Base-by-base conservation (phyloP, 257 asterid species). In the Solanum tarijense region DNA sequence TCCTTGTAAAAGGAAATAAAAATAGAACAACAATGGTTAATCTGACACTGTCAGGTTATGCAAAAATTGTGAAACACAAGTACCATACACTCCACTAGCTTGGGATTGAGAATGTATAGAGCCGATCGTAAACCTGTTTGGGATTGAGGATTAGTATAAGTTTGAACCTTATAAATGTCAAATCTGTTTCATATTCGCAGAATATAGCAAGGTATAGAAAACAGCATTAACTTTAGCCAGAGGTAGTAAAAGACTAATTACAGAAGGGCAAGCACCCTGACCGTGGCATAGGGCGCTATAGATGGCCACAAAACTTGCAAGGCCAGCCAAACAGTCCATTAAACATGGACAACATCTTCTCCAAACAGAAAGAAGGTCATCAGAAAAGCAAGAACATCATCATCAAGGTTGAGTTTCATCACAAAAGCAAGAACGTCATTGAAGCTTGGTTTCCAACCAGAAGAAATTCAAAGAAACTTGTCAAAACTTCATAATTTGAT, bases 391-490 rank as follows among this genome's bases (percentile, higher is more conserved):
- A 38, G 83, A 43, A 87, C 71, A 62, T 13, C 18, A 27, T 71
- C 29, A 9, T 35, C 48, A 87, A 41, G 46, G 21, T 21, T 27
- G 29, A 29, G 43, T 23, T 23, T 71, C 83, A 88, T 93, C 95
- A 93, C 90, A 79, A 95, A 87, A 68, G 92, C 87, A 41, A 93
- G 89, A 3, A 89, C 88, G 12, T 48, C 71, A 2, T 92, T 94
- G 14, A 93, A 93, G 48, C 93, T 94, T 10, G 90, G 38, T 92
- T 94, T 0, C 96, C 97, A 87, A 94, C 92, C 60, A 95, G 89
- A 39, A 94, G 94, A 88, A 90, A 90, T 5, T 95, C 96, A 12
- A 95, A 93, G 88, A 91, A 88, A 92, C 95, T 95, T 3, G 93
- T 92, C 93, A 90, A 13, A 94, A 85, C 72, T 89, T 89, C 18